Percentiles rank a stretch among this genome's conserved stretches.
These are phyloP conservation scores for Termitomyces sp. DNA, from an alignment of 768 basidiomycete species.

Conservation along the genomic window DNA sequence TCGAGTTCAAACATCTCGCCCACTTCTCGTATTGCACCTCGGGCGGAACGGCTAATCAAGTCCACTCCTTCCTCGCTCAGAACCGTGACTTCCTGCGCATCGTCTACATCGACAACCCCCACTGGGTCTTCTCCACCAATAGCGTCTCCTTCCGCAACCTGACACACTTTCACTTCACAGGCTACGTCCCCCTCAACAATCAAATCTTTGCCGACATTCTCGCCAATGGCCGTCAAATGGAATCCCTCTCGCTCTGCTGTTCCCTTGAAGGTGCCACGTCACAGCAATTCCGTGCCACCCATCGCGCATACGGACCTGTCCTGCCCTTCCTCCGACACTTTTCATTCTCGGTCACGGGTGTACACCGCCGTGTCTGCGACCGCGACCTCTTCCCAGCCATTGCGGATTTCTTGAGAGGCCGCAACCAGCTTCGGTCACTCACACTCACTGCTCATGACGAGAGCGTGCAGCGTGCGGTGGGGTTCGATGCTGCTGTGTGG, in stretches of 20 bases:
- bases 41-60: slow-evolving; percentile 30
- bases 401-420: slow-evolving; percentile 57
- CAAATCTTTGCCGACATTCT: slow-evolving; percentile 57
- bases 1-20: slow-evolving; percentile 48
- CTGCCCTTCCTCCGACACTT: slow-evolving; percentile 68
- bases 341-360: slow-evolving; percentile 41
- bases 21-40: slow-evolving; percentile 53
- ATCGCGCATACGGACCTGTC: slow-evolving; percentile 17
- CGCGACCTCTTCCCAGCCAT: slow-evolving; percentile 66
- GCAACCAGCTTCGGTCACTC: slow-evolving; percentile 46
- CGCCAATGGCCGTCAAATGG: slow-evolving; percentile 55
- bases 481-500: slow-evolving; percentile 68
- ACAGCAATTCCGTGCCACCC: slow-evolving; percentile 39
- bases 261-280: slow-evolving; percentile 48
- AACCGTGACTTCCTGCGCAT: slow-evolving; percentile 49
- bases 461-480: slow-evolving; percentile 41
- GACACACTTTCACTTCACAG: slow-evolving; percentile 56
- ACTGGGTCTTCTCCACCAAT: slow-evolving; percentile 53
- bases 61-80: slow-evolving; percentile 45
- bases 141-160: slow-evolving; percentile 57
- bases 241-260: slow-evolving; percentile 51
- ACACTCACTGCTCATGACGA: slow-evolving; percentile 44
- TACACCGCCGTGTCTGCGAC: slow-evolving; percentile 42
- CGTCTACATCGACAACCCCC: slow-evolving; percentile 46
- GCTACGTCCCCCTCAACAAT: slow-evolving; percentile 44